Evolutionary conservation across 1,284 basidiomycete genomes (phyloP), one percentile per base, ranked within the genome.

Genomic region (Ustilago vetiveriae): DNA sequence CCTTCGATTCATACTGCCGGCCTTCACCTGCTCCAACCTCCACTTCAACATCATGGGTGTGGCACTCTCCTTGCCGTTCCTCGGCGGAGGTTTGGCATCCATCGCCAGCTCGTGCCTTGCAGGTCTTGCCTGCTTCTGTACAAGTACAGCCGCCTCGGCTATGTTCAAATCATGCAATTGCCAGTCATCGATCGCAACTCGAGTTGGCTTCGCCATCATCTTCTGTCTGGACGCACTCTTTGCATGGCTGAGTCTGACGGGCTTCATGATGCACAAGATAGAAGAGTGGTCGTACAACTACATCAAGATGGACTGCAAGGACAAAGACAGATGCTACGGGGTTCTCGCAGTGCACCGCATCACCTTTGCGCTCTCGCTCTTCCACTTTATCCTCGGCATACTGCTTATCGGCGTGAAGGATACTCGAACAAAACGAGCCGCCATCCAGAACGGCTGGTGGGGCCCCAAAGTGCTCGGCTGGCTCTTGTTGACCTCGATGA

Each of bases 381-480:
- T 98, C 83, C 95, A 99, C 83, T 84, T 89, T 47, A 85, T 98
- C 43, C 85, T 98, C 45, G 89, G 92, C 54, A 77, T 88, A 0
- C 85, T 89, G 21, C 88, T 98, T 26, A 86, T 97, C 62, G 92
- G 92, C 23, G 91, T 98, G 7, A 87, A 88, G 73, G 90, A 94
- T 78, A 97, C 96, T 6, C 88, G 90, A 59, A 89, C 93, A 62
- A 94, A 92, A 82, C 88, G 95, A 19, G 92, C 95, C 2, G 89
- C 92, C 11, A 89, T 99, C 58, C 95, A 99, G 85, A 99, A 99
- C 82, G 95, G 95, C 2, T 99, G 94, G 94, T 99, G 95, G 95
- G 95, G 95, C 30, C 94, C 94, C 13, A 99, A 99, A 82, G 88
- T 93, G 30, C 85, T 97, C 42, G 85, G 90, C 6, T 94, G 92